Conservation (phyloP, 2,329 filamentous ascomycete species). For the Aspergillus phoenicis region DNA sequence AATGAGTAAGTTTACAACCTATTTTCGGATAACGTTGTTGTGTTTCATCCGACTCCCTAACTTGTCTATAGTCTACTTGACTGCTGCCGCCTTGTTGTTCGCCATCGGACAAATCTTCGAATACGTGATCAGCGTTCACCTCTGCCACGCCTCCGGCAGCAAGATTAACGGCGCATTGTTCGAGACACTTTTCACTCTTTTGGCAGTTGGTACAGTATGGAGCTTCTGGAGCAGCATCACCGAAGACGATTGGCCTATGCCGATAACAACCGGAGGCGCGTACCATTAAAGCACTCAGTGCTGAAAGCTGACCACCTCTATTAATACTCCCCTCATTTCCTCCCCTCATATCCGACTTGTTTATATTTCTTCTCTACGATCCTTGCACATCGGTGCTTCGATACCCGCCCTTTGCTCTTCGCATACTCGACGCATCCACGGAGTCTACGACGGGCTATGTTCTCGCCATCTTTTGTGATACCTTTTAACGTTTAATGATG, state of each 20-base stretch:
- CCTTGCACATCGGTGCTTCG: slow-evolving; percentile 12
- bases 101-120: slow-evolving; percentile 94
- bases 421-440: slow-evolving; percentile 3
- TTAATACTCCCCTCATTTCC: slow-evolving; percentile 20
- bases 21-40: slow-evolving; percentile 5
- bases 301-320: not conserved
- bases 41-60: not conserved
- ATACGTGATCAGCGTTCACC: slow-evolving; percentile 87
- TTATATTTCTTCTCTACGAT: slow-evolving; percentile 11
- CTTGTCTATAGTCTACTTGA: slow-evolving; percentile 66
- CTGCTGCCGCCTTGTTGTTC: slow-evolving; percentile 75
- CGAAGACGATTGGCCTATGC: slow-evolving; percentile 91
- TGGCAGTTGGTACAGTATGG: slow-evolving; percentile 83
- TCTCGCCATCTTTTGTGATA: slow-evolving; percentile 21
- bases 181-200: slow-evolving; percentile 86
- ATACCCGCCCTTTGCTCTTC: slow-evolving; percentile 11
- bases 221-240: slow-evolving; percentile 99
- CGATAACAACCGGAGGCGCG: slow-evolving; percentile 31
- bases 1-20: slow-evolving; percentile 64
- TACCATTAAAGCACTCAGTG: slow-evolving; percentile 29
- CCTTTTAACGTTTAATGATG: slow-evolving; percentile 19
- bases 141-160: slow-evolving; percentile 79
- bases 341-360: slow-evolving; percentile 3
- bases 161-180: slow-evolving; percentile 94
- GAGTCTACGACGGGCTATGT: slow-evolving; percentile 8